phyloP scores from a whole-genome alignment of 1,284 basidiomycete genomes.

The Irpex sp. region DNA sequence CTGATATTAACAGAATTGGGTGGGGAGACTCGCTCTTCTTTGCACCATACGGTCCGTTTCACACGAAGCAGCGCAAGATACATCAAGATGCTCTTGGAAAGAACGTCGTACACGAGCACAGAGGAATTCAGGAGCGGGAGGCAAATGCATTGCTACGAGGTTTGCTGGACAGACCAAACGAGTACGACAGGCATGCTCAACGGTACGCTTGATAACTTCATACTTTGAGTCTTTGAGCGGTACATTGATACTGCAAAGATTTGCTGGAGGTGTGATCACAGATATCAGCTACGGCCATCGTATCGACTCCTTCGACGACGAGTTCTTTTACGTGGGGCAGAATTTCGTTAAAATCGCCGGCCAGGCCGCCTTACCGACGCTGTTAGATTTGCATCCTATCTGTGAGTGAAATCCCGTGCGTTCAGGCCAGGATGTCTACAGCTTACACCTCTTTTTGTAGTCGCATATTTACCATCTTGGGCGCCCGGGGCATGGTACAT shows the following conservation, averaged over 20 bases:
- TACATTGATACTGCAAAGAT: not conserved
- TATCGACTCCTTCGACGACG: not conserved
- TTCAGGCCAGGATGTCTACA: not conserved
- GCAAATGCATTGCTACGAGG: not conserved
- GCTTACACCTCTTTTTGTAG: not conserved
- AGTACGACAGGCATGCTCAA: not conserved
- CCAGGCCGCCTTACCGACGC: not conserved
- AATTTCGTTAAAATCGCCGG: not conserved
- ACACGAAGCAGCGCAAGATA: not conserved
- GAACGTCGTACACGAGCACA: not conserved
- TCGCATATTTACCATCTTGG: not conserved
- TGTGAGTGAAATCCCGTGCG: not conserved
- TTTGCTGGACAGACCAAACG: not conserved
- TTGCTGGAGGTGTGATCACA: not conserved
- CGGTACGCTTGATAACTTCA: not conserved
- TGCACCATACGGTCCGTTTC: not conserved
- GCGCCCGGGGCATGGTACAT: not conserved
- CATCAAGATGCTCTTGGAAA: not conserved
- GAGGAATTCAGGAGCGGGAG: not conserved
- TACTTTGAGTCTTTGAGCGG: not conserved
- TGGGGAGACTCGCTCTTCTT: not conserved
- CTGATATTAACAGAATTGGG: not conserved
- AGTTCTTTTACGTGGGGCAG: not conserved
- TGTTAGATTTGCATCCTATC: not conserved
- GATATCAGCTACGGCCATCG: not conserved